These are phyloP conservation scores for Cyberlindnera americana DNA, from an alignment of 805 yeast genomes.

Conservation along the genomic window DNA sequence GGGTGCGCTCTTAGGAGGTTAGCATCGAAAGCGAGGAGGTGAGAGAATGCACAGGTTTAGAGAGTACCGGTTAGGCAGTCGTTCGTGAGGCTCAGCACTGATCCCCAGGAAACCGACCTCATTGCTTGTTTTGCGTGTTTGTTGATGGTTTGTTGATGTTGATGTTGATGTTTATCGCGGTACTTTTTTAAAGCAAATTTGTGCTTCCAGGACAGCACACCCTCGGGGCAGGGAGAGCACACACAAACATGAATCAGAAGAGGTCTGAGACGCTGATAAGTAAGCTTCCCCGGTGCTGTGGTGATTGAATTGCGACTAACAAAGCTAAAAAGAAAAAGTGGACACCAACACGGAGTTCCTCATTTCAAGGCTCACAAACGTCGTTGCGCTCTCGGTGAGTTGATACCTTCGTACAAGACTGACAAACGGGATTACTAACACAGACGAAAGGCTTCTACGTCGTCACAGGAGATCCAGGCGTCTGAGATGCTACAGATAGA, in stretches of 20 bases:
- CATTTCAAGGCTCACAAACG: conserved; percentile 49
- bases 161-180: neutral
- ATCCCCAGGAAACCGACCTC: conserved; percentile 10
- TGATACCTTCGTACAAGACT: too few relatives aligned
- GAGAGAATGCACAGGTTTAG: neutral
- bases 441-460: conserved; percentile 26
- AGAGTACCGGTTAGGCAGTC: conserved; percentile 13
- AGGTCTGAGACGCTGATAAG: conserved; percentile 39
- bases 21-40: neutral
- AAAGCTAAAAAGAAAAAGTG: conserved; percentile 37
- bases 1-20: conserved; percentile 12
- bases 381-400: conserved; percentile 43
- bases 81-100: conserved; percentile 6
- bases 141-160: neutral
- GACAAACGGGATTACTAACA: neutral
- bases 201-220: too few relatives aligned
- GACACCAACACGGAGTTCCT: conserved; percentile 50
- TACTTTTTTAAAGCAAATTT: neutral
- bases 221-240: too few relatives aligned
- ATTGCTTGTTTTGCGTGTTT: neutral
- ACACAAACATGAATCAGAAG: conserved; percentile 39
- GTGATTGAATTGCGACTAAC: neutral
- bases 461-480: conserved; percentile 36
- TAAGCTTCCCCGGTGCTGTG: conserved; percentile 21
- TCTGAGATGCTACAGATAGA: conserved; percentile 57